Evolutionary conservation across 2,329 filamentous ascomycete genomes (phyloP), one percentile per base, ranked within the genome.

Genomic region (Beauveria rudraprayagi): DNA sequence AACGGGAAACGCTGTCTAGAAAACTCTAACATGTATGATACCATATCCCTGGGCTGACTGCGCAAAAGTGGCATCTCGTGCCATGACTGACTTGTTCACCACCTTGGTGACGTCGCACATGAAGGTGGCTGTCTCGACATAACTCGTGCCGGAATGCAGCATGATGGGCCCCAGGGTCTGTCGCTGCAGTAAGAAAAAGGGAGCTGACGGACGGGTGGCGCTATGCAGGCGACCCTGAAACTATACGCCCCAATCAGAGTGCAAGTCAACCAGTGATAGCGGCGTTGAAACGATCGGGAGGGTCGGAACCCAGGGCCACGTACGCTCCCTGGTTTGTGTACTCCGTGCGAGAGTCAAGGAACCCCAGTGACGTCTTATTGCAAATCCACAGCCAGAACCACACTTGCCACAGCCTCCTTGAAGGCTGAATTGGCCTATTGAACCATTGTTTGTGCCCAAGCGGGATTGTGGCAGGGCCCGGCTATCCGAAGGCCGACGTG

Each of bases 211-310:
- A n/a, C 14, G 8, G n/a, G 40, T 17, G 19, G 14, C 19, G 19
- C 16, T 16, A 52, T 52, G 37, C 48, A 47, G 51, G 47, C 37
- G 56, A 46, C 57, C 50, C 50, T 60, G 57, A 60, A 60, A 54
- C 57, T 60, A 28, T 9, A 28, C 40, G 37, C 48, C 8, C 14
- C 41, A 54, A 37, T 55, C 41, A 26, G 24, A 19, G 26, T 22
- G 24, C 22, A 37, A 37, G 34, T 6, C 34, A 16, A 16, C 34
- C 54, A 43, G 46, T 22, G 26, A 28, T 22, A 40, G 56, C 44
- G 24, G 24, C 22, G 26, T 44, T 52, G 44, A 26, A 34, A 50
- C 46, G 47, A 59, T 59, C 56, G 56, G 56, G 40, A 58, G 22
- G 24, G 24, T 59, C 56, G 50, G 50, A 40, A 5, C 17, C 17